Percentiles rank a stretch among this genome's conserved stretches.
These are phyloP conservation scores for Yamadazyma sp. DNA, from an alignment of 805 yeast species.

Conservation along the genomic window DNA sequence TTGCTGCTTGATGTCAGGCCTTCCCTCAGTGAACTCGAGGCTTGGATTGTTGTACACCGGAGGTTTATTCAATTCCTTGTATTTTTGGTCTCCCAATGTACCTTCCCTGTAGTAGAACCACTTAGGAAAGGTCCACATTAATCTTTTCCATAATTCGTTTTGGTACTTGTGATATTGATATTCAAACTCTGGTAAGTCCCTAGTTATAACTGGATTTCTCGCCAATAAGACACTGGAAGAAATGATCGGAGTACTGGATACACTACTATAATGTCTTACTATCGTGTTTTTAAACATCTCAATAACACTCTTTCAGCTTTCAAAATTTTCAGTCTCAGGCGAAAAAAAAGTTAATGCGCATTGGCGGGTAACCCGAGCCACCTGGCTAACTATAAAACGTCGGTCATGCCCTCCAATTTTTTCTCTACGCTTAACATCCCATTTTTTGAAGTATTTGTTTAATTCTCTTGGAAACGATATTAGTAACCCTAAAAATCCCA, in stretches of 20 bases:
- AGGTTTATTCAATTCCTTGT: constrained; percentile 68
- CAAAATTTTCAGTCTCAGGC: constrained; percentile 8
- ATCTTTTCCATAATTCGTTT: constrained; percentile 78
- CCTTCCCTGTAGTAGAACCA: constrained; percentile 91
- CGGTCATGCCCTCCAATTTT: constrained; percentile 9
- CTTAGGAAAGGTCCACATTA: constrained; percentile 97
- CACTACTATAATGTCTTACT: constrained; percentile 7
- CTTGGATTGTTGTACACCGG: constrained; percentile 73
- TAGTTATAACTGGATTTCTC: constrained; percentile 82
- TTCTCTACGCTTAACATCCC: neutral
- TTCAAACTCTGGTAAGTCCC: constrained; percentile 72
- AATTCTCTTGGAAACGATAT: constrained; percentile 5
- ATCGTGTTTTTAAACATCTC: constrained; percentile 6
- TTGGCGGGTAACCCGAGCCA: constrained; percentile 6
- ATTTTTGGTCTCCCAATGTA: constrained; percentile 81
- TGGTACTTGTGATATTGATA: constrained; percentile 77
- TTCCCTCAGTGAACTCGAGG: constrained; percentile 78
- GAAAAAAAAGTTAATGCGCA: constrained; percentile 1
- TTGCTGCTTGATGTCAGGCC: constrained; percentile 81
- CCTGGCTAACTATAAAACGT: constrained; percentile 3
- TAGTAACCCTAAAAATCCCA: neutral
- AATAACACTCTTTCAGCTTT: constrained; percentile 1
- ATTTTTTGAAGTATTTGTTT: neutral
- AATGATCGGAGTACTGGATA: constrained; percentile 7
- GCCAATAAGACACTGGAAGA: constrained; percentile 65